These are phyloP conservation scores for Epichloe scottii DNA, from an alignment of 2,329 filamentous ascomycete genomes.

Conservation along the genomic window DNA sequence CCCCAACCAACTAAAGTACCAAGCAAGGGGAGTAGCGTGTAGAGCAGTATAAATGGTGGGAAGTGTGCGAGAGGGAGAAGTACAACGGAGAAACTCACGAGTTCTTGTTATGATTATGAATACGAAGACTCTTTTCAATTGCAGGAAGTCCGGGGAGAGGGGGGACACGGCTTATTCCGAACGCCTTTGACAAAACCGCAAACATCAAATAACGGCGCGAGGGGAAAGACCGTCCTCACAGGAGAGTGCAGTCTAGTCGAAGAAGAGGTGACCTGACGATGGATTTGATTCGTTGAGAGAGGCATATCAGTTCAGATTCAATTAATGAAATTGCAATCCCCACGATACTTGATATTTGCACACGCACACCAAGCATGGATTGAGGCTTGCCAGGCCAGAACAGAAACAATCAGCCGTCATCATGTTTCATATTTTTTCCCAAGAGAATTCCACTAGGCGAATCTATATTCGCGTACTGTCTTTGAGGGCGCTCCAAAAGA, in stretches of 20 bases:
- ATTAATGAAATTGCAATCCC: not conserved
- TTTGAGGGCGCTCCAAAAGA: too few relatives aligned
- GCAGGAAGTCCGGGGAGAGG: not conserved
- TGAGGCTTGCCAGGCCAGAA: too few relatives aligned
- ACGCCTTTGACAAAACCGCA: too few relatives aligned
- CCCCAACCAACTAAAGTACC: slow-evolving; percentile 28
- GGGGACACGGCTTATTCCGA: not conserved
- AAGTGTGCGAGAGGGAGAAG: not conserved
- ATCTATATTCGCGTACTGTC: not conserved
- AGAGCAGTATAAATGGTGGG: not conserved
- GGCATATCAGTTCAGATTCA: not conserved
- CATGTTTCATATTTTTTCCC: not conserved
- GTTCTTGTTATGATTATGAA: slow-evolving; percentile 4
- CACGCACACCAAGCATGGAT: too few relatives aligned
- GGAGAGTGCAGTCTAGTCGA: not conserved
- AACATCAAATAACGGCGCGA: not conserved
- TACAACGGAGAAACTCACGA: not conserved
- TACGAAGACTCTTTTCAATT: not conserved
- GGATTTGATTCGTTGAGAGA: not conserved
- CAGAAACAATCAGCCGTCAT: not conserved
- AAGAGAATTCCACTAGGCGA: not conserved
- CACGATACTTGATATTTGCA: too few relatives aligned
- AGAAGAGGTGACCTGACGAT: not conserved
- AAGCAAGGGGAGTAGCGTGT: not conserved
- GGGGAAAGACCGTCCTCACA: not conserved